These are phyloP conservation scores for Leucosporidium scottii DNA, from an alignment of 768 basidiomycete species.

Conservation along the genomic window DNA sequence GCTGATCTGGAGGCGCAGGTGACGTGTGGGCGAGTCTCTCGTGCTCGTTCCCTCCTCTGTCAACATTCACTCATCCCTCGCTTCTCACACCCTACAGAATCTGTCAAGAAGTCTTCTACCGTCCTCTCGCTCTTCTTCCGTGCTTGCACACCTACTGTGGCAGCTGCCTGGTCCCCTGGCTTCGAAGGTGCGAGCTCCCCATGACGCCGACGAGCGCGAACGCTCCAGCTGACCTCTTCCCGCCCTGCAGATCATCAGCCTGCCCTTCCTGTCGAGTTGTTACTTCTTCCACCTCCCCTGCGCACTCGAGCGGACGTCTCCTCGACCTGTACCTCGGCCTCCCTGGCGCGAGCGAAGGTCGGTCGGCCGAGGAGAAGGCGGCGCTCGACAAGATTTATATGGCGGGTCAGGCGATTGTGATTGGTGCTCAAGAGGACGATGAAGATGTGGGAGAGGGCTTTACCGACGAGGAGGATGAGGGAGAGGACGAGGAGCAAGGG, in stretches of 20 bases:
- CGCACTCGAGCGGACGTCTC: not conserved
- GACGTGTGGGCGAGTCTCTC: not conserved
- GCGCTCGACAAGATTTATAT: not conserved
- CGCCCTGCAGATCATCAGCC: not conserved
- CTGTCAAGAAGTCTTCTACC: not conserved
- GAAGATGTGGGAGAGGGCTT: not conserved
- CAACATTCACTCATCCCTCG: not conserved
- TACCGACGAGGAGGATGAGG: not conserved
- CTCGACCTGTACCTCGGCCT: not conserved
- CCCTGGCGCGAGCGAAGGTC: not conserved
- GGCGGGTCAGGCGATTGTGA: not conserved
- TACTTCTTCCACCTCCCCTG: not conserved
- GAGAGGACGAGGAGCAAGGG: not conserved
- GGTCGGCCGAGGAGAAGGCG: not conserved
- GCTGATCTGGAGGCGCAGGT: not conserved
- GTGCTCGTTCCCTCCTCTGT: not conserved
- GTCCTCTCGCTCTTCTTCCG: not conserved
- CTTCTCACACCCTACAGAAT: not conserved
- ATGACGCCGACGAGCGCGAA: not conserved
- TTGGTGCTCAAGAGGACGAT: not conserved
- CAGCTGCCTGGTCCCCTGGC: not conserved
- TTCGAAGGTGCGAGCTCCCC: not conserved
- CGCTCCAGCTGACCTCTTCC: not conserved
- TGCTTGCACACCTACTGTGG: conserved; percentile 1
- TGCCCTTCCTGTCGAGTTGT: not conserved